Conservation (phyloP, 805 yeast species). For the Millerago galiae region DNA sequence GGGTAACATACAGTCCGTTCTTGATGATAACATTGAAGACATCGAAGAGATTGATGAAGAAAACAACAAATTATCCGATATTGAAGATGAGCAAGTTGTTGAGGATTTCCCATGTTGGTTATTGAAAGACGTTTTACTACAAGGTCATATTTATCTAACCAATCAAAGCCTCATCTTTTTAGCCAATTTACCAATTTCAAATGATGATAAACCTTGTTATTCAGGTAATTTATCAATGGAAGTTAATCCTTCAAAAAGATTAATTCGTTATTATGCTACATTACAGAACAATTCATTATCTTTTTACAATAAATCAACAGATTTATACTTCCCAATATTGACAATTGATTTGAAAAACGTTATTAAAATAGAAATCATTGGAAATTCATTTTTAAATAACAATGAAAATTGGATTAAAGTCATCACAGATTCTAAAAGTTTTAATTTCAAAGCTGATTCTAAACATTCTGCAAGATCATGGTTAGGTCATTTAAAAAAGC, state of each 20-base stretch:
- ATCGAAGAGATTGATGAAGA: not conserved
- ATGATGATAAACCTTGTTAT: slow-evolving; percentile 34
- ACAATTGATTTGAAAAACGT: slow-evolving; percentile 70
- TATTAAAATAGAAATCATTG: slow-evolving; percentile 47
- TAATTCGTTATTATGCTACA: slow-evolving; percentile 71
- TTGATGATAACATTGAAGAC: slow-evolving; percentile 9
- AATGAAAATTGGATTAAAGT: slow-evolving; percentile 48
- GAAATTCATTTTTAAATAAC: slow-evolving; percentile 6
- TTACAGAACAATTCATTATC: slow-evolving; percentile 63
- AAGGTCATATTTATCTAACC: slow-evolving; percentile 80
- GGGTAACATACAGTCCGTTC: slow-evolving; percentile 29
- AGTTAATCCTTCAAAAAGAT: slow-evolving; percentile 23
- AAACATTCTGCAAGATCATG: slow-evolving; percentile 70
- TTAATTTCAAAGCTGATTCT: slow-evolving; percentile 69
- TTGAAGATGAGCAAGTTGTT: not conserved
- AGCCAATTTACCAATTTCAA: slow-evolving; percentile 62
- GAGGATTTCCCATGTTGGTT: slow-evolving; percentile 66
- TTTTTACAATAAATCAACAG: slow-evolving; percentile 64
- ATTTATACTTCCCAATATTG: slow-evolving; percentile 75
- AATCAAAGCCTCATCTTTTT: slow-evolving; percentile 58
- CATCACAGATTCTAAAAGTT: slow-evolving; percentile 48
- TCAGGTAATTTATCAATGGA: slow-evolving; percentile 47
- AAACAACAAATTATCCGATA: not conserved
- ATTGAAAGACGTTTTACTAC: slow-evolving; percentile 72
- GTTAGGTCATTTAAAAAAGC: slow-evolving; percentile 69